A percentile compares a stretch with the other conserved stretches of the same genome.
These are phyloP conservation scores for Cronartium quercuum DNA, from an alignment of 1,284 basidiomycete species.

Conservation along the genomic window DNA sequence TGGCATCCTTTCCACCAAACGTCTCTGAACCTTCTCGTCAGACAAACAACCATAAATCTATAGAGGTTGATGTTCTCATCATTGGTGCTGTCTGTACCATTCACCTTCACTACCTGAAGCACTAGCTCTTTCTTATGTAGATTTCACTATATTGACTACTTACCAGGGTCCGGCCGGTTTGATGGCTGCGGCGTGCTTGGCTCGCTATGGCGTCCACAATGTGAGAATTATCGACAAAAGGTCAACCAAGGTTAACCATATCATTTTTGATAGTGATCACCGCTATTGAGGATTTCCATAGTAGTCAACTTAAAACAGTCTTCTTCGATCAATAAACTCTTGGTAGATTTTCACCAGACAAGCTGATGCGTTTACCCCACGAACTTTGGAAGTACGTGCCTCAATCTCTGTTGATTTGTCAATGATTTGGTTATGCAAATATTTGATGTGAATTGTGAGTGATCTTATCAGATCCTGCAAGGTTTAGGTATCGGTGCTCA, in stretches of 20 bases:
- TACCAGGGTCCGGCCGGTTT: conserved; percentile 37
- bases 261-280: neutral
- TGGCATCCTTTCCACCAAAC: no score
- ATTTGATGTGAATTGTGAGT: neutral
- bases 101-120: neutral
- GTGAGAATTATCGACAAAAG: conserved; percentile 37
- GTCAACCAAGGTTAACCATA: conserved; percentile 19
- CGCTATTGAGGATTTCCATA: neutral
- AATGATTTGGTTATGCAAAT: neutral
- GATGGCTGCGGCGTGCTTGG: conserved; percentile 35
- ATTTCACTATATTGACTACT: neutral
- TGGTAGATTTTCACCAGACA: conserved; percentile 37
- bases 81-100: conserved; percentile 33
- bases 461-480: conserved; percentile 28
- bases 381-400: conserved; percentile 29
- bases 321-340: neutral
- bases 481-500: conserved; percentile 31
- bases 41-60: neutral
- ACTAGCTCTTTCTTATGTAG: neutral
- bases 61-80: conserved; percentile 34
- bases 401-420: neutral
- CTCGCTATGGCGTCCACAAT: conserved; percentile 37
- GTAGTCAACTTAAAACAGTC: no score
- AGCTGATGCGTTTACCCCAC: conserved; percentile 38
- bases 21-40: no score